Base-by-base conservation (phyloP, 306 rosid genomes). In the Cercis canadensis region DNA sequence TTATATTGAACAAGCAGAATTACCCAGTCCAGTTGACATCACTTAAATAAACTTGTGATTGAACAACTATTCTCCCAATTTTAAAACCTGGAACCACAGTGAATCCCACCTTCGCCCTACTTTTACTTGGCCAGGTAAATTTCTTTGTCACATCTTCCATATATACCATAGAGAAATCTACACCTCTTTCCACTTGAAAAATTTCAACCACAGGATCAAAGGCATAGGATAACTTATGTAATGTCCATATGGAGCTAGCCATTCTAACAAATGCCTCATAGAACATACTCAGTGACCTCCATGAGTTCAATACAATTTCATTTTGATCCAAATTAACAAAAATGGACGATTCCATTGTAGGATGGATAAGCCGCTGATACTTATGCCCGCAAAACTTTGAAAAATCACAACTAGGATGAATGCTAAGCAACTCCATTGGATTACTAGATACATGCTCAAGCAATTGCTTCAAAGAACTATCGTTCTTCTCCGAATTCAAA, bases 31-130 rank as follows among this genome's bases (percentile, higher is more conserved):
- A 85, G 43, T 79, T 73, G 69, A 75, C 71, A 61, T 76, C 85
- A 65, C 70, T 77, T 63, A 86, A 40, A 65, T 90, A 94, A 73
- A 94, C 95, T 86, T 84, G 98, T 33, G 96, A 89, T 67, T 94
- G 98, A 79, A 91, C 82, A 39, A 94, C 87, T 17, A 87, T 84
- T 50, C 71, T 70, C 55, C 96, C 91, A 10, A 89, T 75, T 80
- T 80, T 94, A 65, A 94, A 94, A 40, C 98, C 98, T 0, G 98
- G 98, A 81, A 91, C 76, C 75, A 91, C 98, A 2, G 96, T 90
- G 82, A 90, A 94, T 44, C 92, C 92, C 4, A 94, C 96, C 53
- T 87, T 90, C 19, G 83, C 86, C 83, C 92, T 80, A 31, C 81
- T 85, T 74, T 80, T 89, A 82, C 82, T 67, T 0, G 95, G 89